Base-by-base conservation (phyloP, 164 flowering plant genomes). In the Protea cynaroides region DNA sequence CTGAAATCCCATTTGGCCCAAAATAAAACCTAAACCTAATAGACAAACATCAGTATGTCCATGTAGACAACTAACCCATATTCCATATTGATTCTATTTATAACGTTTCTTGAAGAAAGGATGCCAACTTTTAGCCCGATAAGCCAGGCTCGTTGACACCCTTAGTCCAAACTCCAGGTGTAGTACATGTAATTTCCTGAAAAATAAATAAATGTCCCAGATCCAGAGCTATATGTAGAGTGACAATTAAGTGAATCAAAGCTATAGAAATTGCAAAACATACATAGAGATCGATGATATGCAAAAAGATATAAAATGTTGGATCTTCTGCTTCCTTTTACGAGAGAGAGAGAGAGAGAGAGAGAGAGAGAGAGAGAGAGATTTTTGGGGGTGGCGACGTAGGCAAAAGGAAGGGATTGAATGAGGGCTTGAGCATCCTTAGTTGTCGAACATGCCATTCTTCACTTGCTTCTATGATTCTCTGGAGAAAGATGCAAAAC, bases 221-320 rank as follows among this genome's bases (percentile, higher is more conserved):
- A 22, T 40, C 3, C 2, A 25, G 47, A 19, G 38, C 29, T 8
- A 37, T 15, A n/a, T 38, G 23, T 10, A 40, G 3, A 56, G 11
- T 17, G 24, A 17, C 9, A 15, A 7, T 2, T 69, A 89, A 96
- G 90, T 92, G 98, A 58, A 92, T 85, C 22, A 85, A 58, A 61
- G 96, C 90, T 4, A 93, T 88, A 74, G 76, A 69, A 24, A 89
- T 78, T 0, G 95, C 88, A 29, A 89, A 92, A 18, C 81, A 40
- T 59, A 86, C 89, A 58, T 89, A 92, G 10, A 92, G 83, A 83
- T 92, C 98, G 63, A 92, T 85, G 69, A 92, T 79, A 96, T 89
- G 87, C 56, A 70, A 56, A 46, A 37, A 59, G 44, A 61, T 13
- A 44, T n/a, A 11, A 15, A 9, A 47, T 19, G 25, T 57, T 61